Conservation (phyloP, 192 early-diverging fungal genomes). For the Rhizophagus sp. region DNA sequence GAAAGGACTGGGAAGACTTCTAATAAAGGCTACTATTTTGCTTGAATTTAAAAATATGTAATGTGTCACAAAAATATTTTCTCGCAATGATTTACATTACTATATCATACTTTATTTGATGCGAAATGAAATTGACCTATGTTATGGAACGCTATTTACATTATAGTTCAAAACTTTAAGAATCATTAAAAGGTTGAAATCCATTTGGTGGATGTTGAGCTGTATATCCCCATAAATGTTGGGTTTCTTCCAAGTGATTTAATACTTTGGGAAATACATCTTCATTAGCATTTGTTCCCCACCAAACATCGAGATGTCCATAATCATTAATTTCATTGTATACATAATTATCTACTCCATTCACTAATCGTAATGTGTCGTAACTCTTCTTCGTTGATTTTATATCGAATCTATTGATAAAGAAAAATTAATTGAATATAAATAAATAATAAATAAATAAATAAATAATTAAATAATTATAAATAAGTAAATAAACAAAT, state of each 20-base stretch:
- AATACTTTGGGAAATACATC: constrained; percentile 17
- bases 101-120: no score
- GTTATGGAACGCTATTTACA: no score
- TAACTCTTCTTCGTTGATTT: background rate
- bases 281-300: constrained; percentile 6
- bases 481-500: background rate
- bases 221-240: background rate
- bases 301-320: constrained; percentile 25
- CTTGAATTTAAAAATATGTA: no score
- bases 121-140: no score
- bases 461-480: no score
- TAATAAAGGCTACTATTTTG: no score
- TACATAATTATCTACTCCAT: background rate
- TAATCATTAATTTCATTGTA: background rate
- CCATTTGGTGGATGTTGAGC: no score
- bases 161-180: no score
- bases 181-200: background rate
- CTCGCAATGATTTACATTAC: no score
- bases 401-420: background rate
- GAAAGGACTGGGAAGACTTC: no score
- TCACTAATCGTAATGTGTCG: background rate
- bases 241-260: constrained; percentile 9
- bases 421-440: background rate
- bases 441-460: background rate
- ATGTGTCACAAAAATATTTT: no score